phyloP scores from a whole-genome alignment of 176 grass and related monocot genomes.

The Carex scoparia region DNA sequence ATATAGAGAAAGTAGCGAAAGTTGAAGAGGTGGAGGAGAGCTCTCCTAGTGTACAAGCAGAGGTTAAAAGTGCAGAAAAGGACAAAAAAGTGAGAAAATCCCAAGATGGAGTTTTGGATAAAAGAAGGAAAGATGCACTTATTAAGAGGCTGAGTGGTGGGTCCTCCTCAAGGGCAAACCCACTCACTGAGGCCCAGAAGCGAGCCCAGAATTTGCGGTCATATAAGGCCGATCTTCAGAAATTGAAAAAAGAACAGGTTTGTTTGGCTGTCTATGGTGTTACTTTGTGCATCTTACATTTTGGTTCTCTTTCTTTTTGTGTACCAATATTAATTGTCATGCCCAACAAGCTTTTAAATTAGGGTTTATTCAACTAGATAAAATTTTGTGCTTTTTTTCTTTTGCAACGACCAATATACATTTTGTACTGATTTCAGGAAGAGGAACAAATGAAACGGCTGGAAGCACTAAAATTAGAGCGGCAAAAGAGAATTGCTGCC shows the following conservation, averaged over 20 bases:
- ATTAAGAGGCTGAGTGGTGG: constrained; percentile 36
- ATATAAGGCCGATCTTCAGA: constrained; percentile 83
- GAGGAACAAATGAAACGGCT: constrained; percentile 78
- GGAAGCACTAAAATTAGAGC: constrained; percentile 81
- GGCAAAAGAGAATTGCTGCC: constrained; percentile 88
- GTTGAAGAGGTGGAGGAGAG: constrained; percentile 49
- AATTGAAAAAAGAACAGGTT: constrained; percentile 92
- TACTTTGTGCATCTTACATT: constrained; percentile 10
- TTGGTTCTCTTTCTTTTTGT: not conserved
- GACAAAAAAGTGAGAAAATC: constrained; percentile 59
- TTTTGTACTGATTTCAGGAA: constrained; percentile 51
- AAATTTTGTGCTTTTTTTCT: not conserved
- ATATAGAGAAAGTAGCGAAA: constrained; percentile 32
- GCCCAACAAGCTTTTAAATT: not conserved
- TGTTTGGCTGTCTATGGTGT: constrained; percentile 12
- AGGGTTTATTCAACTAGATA: not conserved
- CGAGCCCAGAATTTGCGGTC: constrained; percentile 77
- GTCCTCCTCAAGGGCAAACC: constrained; percentile 42
- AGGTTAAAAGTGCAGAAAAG: constrained; percentile 55
- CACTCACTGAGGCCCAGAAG: constrained; percentile 76
- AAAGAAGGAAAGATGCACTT: constrained; percentile 63
- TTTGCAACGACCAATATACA: not conserved
- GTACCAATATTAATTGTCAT: not conserved
- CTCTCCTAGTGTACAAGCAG: constrained; percentile 25
- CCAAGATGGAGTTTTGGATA: constrained; percentile 58